These are phyloP conservation scores for Colletotrichum phormii DNA, from an alignment of 2,329 filamentous ascomycete species.

Conservation along the genomic window DNA sequence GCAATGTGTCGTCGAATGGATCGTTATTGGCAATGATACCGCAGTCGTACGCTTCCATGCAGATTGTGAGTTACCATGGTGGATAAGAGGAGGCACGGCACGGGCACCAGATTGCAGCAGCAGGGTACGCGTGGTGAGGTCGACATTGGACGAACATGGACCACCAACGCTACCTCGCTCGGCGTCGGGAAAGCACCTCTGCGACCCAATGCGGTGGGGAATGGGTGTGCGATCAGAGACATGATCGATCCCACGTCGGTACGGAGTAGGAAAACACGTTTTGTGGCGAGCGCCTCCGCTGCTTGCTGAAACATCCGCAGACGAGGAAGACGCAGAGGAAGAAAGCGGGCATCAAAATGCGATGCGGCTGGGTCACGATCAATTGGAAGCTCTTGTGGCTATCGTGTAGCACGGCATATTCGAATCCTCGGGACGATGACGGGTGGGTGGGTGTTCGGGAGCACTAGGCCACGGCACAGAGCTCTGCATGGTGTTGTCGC, in stretches of 20 bases:
- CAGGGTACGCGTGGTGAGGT: not conserved
- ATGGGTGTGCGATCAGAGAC: slow-evolving; percentile 23
- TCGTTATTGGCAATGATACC: not conserved
- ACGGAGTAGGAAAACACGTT: slow-evolving; percentile 20
- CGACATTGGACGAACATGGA: slow-evolving; percentile 30
- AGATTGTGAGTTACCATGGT: slow-evolving; percentile 1
- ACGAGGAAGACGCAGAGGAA: not conserved
- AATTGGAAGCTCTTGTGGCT: not conserved
- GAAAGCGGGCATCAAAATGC: not conserved
- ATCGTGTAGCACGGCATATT: slow-evolving; percentile 15
- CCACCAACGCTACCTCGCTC: slow-evolving; percentile 3
- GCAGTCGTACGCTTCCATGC: slow-evolving; percentile 19
- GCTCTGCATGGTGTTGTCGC: not conserved
- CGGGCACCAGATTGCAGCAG: slow-evolving; percentile 10
- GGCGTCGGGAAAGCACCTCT: slow-evolving; percentile 1
- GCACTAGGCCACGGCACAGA: slow-evolving; percentile 9
- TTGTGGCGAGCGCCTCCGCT: slow-evolving; percentile 23
- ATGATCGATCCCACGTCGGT: slow-evolving; percentile 5
- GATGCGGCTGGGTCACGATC: slow-evolving; percentile 6
- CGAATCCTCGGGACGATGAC: slow-evolving; percentile 9
- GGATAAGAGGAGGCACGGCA: slow-evolving; percentile 12
- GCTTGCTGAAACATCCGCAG: not conserved
- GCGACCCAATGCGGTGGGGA: slow-evolving; percentile 3
- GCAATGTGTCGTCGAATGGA: not conserved
- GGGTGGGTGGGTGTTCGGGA: slow-evolving; percentile 25